Conservation (phyloP, 2,329 filamentous ascomycete genomes). For the Cordyceps farinosa region DNA sequence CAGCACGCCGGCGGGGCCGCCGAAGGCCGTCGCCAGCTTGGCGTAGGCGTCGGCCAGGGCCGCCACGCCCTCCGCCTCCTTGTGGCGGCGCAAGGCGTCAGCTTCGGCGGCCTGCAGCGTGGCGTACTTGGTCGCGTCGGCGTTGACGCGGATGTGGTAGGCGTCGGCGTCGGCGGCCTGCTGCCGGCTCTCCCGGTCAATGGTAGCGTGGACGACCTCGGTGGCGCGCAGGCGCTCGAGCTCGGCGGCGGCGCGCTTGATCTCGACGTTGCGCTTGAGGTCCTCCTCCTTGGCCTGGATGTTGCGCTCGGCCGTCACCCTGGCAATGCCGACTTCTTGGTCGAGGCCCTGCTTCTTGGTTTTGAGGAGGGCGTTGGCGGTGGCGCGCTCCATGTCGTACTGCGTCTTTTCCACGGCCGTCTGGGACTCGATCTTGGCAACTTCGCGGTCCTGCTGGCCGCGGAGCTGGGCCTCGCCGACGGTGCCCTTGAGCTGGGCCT, state of each 20-base stretch:
- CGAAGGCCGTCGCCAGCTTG: conserved; percentile 67
- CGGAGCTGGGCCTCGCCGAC: conserved; percentile 75
- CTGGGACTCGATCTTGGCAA: conserved; percentile 82
- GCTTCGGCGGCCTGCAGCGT: conserved; percentile 55
- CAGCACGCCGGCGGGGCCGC: conserved; percentile 72
- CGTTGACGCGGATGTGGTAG: conserved; percentile 45
- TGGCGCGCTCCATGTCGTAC: conserved; percentile 75
- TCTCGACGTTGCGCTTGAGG: conserved; percentile 72
- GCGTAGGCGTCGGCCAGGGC: conserved; percentile 81
- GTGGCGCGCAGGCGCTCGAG: conserved; percentile 73
- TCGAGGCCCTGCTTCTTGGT: conserved; percentile 69
- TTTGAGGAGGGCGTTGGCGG: conserved; percentile 71
- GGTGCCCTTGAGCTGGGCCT: conserved; percentile 62
- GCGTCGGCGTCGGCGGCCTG: conserved; percentile 53
- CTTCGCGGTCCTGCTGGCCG: conserved; percentile 78
- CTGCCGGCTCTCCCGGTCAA: conserved; percentile 56
- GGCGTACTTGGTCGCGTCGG: conserved; percentile 38
- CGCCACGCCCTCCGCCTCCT: conserved; percentile 71
- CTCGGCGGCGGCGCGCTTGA: conserved; percentile 74
- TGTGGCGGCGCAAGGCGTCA: conserved; percentile 56
- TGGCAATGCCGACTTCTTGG: conserved; percentile 70
- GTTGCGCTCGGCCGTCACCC: conserved; percentile 68
- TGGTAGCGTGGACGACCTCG: conserved; percentile 69
- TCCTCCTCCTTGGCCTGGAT: conserved; percentile 77
- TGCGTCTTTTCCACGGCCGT: conserved; percentile 83